Percentiles rank a stretch among this genome's conserved stretches.
Conservation (phyloP, 768 basidiomycete species). For the Lentinula sp. region DNA sequence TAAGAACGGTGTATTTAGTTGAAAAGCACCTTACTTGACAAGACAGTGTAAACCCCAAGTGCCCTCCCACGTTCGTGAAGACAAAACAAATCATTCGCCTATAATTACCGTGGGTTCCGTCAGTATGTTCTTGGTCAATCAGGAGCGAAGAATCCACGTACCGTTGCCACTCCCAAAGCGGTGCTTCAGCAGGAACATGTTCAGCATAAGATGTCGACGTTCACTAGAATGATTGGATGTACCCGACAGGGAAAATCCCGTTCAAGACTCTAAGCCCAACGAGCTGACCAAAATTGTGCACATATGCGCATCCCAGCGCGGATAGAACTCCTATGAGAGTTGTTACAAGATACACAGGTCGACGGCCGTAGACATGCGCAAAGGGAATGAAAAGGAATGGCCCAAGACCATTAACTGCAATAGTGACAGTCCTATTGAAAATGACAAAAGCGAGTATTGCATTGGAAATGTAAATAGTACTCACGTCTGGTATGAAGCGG, state of each 20-base stretch:
- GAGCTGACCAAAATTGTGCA: constrained; percentile 1
- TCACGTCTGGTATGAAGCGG: constrained; percentile 3
- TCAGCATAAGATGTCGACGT: too few species aligned
- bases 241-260: constrained; percentile 5
- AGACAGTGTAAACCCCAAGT: neutral
- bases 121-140: neutral
- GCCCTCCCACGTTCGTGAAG: constrained; percentile 6
- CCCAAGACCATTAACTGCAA: neutral
- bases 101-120: neutral
- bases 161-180: constrained; percentile 4
- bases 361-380: neutral
- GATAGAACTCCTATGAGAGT: neutral
- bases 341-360: constrained; percentile 1
- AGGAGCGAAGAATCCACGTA: neutral
- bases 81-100: constrained; percentile 1
- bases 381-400: constrained; percentile 5
- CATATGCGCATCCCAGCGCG: constrained; percentile 2
- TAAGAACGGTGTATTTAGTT: neutral
- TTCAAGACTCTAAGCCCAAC: neutral
- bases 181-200: neutral
- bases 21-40: neutral
- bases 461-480: neutral
- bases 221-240: neutral
- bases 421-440: neutral
- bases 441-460: neutral